A percentile compares a stretch with the other conserved stretches of the same genome.
Conservation (phyloP, 345 rosid genomes). For the Euphorbia peplus region DNA sequence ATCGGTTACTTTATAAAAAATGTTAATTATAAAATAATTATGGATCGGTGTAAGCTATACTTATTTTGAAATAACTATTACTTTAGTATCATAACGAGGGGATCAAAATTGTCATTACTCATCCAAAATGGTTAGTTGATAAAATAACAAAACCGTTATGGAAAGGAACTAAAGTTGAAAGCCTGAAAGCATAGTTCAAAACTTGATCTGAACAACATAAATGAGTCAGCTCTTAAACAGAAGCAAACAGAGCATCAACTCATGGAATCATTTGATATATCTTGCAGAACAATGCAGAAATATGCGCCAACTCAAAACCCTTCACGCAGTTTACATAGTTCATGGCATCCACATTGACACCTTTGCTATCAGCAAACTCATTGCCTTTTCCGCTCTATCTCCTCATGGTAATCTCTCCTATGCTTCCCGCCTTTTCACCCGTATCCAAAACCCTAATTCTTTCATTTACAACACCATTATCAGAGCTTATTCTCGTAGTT, state of each 20-base stretch:
- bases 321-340: slow-evolving; percentile 40
- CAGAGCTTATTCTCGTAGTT: slow-evolving; percentile 40
- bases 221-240: slow-evolving; percentile 7
- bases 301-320: slow-evolving; percentile 33
- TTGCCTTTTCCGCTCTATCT: slow-evolving; percentile 36
- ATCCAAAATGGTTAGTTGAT: too few relatives aligned
- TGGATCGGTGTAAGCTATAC: too few relatives aligned
- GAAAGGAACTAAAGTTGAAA: too few relatives aligned
- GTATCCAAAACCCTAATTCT: slow-evolving; percentile 25
- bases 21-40: too few relatives aligned
- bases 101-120: too few relatives aligned
- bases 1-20: too few relatives aligned
- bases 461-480: slow-evolving; percentile 51
- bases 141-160: too few relatives aligned
- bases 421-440: slow-evolving; percentile 40
- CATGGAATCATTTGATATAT: slow-evolving; percentile 36
- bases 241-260: slow-evolving; percentile 1
- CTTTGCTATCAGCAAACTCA: slow-evolving; percentile 44
- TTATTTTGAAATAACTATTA: too few relatives aligned
- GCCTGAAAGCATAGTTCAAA: too few relatives aligned
- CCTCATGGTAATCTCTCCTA: slow-evolving; percentile 30
- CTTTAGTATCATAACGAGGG: too few relatives aligned
- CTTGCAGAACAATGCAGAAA: slow-evolving; percentile 31
- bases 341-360: slow-evolving; percentile 36
- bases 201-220: neutral